Base-by-base conservation (phyloP, 148 eudicot genomes). In the Simmondsia chinensis region DNA sequence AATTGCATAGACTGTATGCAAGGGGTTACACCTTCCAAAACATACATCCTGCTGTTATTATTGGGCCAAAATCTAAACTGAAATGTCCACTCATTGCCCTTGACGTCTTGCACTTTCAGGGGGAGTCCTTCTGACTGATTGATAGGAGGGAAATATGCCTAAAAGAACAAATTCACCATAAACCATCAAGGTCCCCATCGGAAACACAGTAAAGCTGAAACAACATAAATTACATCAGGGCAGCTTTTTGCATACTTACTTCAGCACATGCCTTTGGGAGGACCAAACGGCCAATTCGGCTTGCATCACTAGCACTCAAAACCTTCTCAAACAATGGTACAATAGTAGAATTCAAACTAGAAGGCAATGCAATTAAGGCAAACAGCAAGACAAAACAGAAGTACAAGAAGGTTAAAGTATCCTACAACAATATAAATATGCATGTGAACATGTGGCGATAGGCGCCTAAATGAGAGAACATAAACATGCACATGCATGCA, bases 11-110 rank as follows among this genome's bases (percentile, higher is more conserved):
- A 58, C 57, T 91, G 95, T 52, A 91, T 91, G 68, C 97, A 91
- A 43, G 88, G 94, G 52, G 94, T 85, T 35, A 91, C 94, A 31
- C 97, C 97, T 77, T 91, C 97, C 73, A 91, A 79, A 32, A 91
- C 97, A 72, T 91, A 91, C 97, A 91, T 91, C 65, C 95, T 69
- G 50, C 97, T 91, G 50, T 91, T 91, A 56, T 85, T 91, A 56
- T 91, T 91, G 52, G 97, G 97, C 97, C 97, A 91, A 76, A 82
- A 91, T 57, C 97, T 76, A 56, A 91, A 91, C 64, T 91, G 97
- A 70, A 91, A 85, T 30, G 80, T 76, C 97, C 97, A 91, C 60
- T 91, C 97, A 58, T 79, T 91, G 37, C 97, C 97, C 70, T 79
- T 91, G 32, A 82, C 68, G 69, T 85, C 97, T 71, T 76, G 95